Evolutionary conservation across 2,329 filamentous ascomycete species (phyloP), one percentile per base, ranked within the genome.

Genomic region (Diplodia mutila): DNA sequence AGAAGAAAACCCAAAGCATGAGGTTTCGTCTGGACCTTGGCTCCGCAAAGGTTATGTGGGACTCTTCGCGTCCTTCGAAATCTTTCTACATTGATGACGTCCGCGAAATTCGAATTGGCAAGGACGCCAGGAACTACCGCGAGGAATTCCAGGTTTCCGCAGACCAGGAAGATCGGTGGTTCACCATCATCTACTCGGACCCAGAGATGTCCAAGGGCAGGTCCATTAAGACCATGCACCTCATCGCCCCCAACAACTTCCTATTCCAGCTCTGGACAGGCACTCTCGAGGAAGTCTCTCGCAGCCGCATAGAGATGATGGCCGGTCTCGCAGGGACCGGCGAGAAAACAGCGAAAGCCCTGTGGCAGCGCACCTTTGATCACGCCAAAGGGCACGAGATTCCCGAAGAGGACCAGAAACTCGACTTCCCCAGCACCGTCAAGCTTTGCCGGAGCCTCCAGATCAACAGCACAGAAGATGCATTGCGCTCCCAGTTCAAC

Each of bases 11-110:
- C 77, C 89, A 90, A 70, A 83, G 85, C 66, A 93, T 95, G 76
- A 86, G 86, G 29, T 88, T 97, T 73, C 87, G 90, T 64, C 87
- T 98, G 27, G 93, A 98, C 73, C 85, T 91, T 27, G 91, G 94
- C 74, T 87, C 91, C 1, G 94, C 91, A 69, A 95, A 93, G 78
- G 91, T 99, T 27, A 91, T 86, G 29, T 98, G 94, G 94, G 91
- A 97, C 78, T 86, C 89, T 55, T 87, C 86, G 9, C 89, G 92
- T 42, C 89, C 91, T 0, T 87, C 89, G 27, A 98, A 97, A 77
- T 89, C 88, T 65, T 91, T 99, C 71, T 96, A 97, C 78, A 92
- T 99, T 70, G 95, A 99, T 74, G 93, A 98, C 77, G 94, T 99
- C 74, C 91, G 92, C 74, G 93, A 97, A 75, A 93, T 98, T 57